Conservation (phyloP, 257 asterid species). For the Plantago major region DNA sequence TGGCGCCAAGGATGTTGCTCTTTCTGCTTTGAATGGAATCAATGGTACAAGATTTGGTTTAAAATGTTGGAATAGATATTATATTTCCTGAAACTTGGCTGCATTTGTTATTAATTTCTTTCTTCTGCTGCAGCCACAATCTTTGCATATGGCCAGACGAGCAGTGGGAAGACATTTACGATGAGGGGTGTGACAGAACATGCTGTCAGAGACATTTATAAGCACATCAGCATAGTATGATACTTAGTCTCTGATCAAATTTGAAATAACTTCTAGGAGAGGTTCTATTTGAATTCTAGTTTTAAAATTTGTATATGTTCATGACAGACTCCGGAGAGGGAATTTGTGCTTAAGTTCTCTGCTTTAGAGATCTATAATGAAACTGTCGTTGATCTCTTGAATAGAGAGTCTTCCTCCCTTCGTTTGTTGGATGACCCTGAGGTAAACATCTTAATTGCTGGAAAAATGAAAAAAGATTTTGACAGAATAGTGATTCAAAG, state of each 20-base stretch:
- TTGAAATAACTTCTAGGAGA: not conserved
- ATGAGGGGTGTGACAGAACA: constrained; percentile 91
- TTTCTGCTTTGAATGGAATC: constrained; percentile 85
- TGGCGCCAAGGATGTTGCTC: constrained; percentile 89
- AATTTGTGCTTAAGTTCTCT: constrained; percentile 74
- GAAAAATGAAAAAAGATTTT: not conserved
- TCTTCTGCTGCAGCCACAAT: constrained; percentile 64
- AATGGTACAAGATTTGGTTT: constrained; percentile 46
- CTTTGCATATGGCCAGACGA: constrained; percentile 95
- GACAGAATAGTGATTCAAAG: not conserved
- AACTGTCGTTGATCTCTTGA: constrained; percentile 87
- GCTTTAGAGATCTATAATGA: constrained; percentile 94
- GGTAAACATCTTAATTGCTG: constrained; percentile 33
- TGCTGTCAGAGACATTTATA: constrained; percentile 76
- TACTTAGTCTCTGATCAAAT: constrained; percentile 7
- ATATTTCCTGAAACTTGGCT: constrained; percentile 4
- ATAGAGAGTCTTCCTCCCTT: constrained; percentile 76
- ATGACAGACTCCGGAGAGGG: constrained; percentile 74
- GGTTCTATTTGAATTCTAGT: not conserved
- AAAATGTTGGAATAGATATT: not conserved
- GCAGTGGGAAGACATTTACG: constrained; percentile 95
- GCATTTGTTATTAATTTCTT: not conserved
- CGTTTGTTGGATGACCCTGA: constrained; percentile 94
- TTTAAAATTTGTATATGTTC: constrained; percentile 18
- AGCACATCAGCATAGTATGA: constrained; percentile 62